Base-by-base conservation (phyloP, 2,329 filamentous ascomycete species). In the Penicillium hordei region DNA sequence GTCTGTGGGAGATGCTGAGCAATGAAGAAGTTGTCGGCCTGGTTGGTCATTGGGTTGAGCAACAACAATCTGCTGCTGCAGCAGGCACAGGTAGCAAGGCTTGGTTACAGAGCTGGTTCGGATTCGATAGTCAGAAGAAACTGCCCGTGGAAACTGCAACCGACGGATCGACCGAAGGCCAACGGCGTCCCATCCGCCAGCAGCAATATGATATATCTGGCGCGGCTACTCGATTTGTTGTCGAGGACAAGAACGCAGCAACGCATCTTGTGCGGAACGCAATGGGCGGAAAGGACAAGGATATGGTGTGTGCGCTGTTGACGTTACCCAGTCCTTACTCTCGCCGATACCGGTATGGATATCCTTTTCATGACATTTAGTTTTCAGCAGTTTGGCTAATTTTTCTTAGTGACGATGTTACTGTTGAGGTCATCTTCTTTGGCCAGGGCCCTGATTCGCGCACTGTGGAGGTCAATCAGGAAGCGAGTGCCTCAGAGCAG, bases 391-490 rank as follows among this genome's bases (percentile, higher is more conserved):
- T n/a, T 29, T 46, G n/a, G 33, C 59, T 60, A 60, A 68, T 68
- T 48, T 67, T 45, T 48, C 70, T 75, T 59, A 93, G 91, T 65
- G 94, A 99, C 72, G 94, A 99, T 72, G 79, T 99, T 62, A 99
- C 94, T 0, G 93, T 99, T 17, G 91, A 99, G 75, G 94, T 99
- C 60, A 96, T 99, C 70, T 99, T 99, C 83, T 99, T 99, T 69
- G 94, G 94, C 59, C 86, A 96, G 66, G 86, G 88, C 36, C 71
- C 87, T 52, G 87, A 87, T 72, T 89, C 83, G 31, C 92, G 93
- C 36, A 88, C 89, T 62, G 89, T 97, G 5, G 84, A 88, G 5
- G 75, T 96, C 57, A 99, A 97, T 75, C 81, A 88, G 63, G 93
- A 97, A 70, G 94, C 94, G 1, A 96, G 88, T 59, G 90, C 89